Conservation (phyloP, 768 basidiomycete genomes). For the Lactarius pseudohatsudake region DNA sequence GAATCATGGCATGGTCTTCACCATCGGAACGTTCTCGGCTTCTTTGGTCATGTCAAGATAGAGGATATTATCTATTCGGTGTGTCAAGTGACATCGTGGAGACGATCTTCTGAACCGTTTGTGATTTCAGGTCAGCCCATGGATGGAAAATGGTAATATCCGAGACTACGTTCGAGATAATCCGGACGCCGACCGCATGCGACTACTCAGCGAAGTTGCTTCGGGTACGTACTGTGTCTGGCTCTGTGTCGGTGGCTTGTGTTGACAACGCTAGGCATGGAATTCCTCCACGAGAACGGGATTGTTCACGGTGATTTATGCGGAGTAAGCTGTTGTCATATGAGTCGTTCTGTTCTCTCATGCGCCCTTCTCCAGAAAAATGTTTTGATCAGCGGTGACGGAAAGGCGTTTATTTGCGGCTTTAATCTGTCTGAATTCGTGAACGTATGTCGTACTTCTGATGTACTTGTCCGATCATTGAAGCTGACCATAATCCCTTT, state of each 20-base stretch:
- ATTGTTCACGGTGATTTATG: slow-evolving; percentile 31
- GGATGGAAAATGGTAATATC: slow-evolving; percentile 46
- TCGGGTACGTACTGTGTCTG: slow-evolving; percentile 34
- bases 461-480: not conserved
- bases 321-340: slow-evolving; percentile 23
- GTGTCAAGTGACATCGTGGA: not conserved
- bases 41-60: slow-evolving; percentile 41
- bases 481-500: slow-evolving; percentile 11
- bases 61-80: slow-evolving; percentile 30
- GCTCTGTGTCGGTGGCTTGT: slow-evolving; percentile 12
- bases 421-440: slow-evolving; percentile 42
- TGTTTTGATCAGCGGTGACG: slow-evolving; percentile 43
- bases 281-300: slow-evolving; percentile 25
- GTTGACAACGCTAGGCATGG: slow-evolving; percentile 20
- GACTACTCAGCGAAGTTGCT: slow-evolving; percentile 41
- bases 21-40: slow-evolving; percentile 42
- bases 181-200: slow-evolving; percentile 39
- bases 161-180: slow-evolving; percentile 38
- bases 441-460: slow-evolving; percentile 2
- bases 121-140: slow-evolving; percentile 43
- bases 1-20: slow-evolving; percentile 44
- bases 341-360: not conserved
- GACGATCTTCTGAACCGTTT: not conserved
- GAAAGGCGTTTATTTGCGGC: slow-evolving; percentile 44
- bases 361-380: slow-evolving; percentile 39